These are phyloP conservation scores for Penicillium sp. DNA, from an alignment of 2,329 filamentous ascomycete genomes.

Conservation along the genomic window DNA sequence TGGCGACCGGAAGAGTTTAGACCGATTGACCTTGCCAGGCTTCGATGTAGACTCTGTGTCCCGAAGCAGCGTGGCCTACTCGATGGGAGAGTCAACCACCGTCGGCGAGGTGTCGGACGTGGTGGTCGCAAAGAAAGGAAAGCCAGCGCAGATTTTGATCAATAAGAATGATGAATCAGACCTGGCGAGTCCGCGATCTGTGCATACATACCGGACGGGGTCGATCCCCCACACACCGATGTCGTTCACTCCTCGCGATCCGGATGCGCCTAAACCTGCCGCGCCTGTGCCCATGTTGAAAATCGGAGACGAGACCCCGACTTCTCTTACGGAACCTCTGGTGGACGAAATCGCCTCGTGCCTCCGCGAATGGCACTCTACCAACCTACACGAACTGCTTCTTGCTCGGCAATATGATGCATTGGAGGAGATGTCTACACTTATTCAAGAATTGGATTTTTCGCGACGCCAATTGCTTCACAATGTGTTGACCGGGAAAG, in stretches of 20 bases:
- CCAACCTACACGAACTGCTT: constrained; percentile 88
- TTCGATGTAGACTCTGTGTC: constrained; percentile 27
- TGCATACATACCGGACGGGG: constrained; percentile 26
- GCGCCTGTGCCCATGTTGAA: constrained; percentile 97
- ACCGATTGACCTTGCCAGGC: constrained; percentile 30
- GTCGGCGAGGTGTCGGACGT: constrained; percentile 33
- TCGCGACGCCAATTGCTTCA: constrained; percentile 87
- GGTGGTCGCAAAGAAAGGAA: constrained; percentile 39
- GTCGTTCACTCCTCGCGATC: constrained; percentile 53
- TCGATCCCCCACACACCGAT: constrained; percentile 38
- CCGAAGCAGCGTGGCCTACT: constrained; percentile 29
- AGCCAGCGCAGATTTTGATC: constrained; percentile 41
- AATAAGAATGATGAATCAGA: constrained; percentile 37
- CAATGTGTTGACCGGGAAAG: constrained; percentile 84
- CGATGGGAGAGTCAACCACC: constrained; percentile 25
- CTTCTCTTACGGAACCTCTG: constrained; percentile 80
- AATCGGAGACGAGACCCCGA: constrained; percentile 94
- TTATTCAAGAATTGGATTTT: constrained; percentile 80
- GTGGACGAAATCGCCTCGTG: constrained; percentile 98
- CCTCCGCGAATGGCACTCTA: constrained; percentile 96
- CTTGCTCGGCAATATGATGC: constrained; percentile 77
- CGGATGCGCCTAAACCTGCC: constrained; percentile 66
- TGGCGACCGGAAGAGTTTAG: constrained; percentile 36
- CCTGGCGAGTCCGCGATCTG: constrained; percentile 31
- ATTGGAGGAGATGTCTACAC: constrained; percentile 74